Percentiles rank a stretch among this genome's conserved stretches.
Evolutionary conservation across 495 filamentous ascomycete genomes (phyloP).

Genomic region (Penicillium samsonianum): DNA sequence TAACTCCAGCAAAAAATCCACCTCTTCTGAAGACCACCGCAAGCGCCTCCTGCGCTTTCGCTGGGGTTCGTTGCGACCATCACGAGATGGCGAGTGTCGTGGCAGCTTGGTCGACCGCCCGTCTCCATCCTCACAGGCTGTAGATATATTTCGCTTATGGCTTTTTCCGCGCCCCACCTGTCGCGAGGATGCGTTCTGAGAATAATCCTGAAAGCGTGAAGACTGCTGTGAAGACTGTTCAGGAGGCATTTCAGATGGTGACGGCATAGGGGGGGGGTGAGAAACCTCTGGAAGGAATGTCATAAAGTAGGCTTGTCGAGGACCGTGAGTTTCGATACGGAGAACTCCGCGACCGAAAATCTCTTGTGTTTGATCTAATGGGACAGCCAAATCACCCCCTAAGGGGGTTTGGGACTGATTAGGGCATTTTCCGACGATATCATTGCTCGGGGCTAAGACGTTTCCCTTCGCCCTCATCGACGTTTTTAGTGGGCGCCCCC

Average conservation of each 20-base stretch:
- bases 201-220: neutral
- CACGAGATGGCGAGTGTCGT: too few relatives aligned
- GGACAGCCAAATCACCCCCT: neutral
- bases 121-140: too few relatives aligned
- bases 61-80: too few relatives aligned
- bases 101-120: too few relatives aligned
- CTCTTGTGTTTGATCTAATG: constrained; percentile 15
- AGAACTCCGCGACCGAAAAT: constrained; percentile 22
- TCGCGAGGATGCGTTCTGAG: constrained; percentile 3
- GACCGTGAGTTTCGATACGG: constrained; percentile 15
- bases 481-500: constrained; percentile 7
- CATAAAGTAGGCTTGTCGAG: constrained; percentile 17
- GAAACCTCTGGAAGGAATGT: constrained; percentile 17
- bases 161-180: neutral
- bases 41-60: too few relatives aligned
- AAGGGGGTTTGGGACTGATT: neutral
- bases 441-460: neutral
- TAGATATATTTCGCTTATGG: neutral
- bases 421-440: constrained; percentile 1
- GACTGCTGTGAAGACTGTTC: neutral
- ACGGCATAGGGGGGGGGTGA: neutral
- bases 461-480: constrained; percentile 1
- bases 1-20: neutral
- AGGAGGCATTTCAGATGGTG: neutral
- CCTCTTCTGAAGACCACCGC: neutral